These are phyloP conservation scores for Kwoniella heveanensis DNA, from an alignment of 768 basidiomycete genomes.

Conservation along the genomic window DNA sequence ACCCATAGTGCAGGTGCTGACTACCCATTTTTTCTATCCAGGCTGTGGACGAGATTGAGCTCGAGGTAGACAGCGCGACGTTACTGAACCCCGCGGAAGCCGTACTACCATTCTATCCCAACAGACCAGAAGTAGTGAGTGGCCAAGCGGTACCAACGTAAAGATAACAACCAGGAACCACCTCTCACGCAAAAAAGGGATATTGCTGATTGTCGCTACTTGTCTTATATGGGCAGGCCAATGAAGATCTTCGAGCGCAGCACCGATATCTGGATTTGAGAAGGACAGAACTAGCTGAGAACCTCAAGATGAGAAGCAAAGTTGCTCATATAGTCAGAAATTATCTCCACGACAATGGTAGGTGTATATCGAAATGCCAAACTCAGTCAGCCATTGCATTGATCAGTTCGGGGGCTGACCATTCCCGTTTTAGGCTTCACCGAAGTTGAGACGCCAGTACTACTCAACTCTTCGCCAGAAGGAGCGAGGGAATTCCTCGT, in stretches of 20 bases:
- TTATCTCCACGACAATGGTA: slow-evolving; percentile 73
- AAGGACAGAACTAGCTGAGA: slow-evolving; percentile 69
- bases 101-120: slow-evolving; percentile 81
- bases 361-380: slow-evolving; percentile 34
- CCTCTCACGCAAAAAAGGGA: too few species aligned
- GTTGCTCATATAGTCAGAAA: slow-evolving; percentile 79
- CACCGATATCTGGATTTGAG: slow-evolving; percentile 89
- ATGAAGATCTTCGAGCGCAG: slow-evolving; percentile 79
- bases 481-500: slow-evolving; percentile 93
- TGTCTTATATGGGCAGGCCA: slow-evolving; percentile 64
- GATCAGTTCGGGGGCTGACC: slow-evolving; percentile 8
- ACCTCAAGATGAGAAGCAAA: slow-evolving; percentile 76
- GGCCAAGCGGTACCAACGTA: too few species aligned
- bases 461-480: slow-evolving; percentile 89
- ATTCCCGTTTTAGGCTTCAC: slow-evolving; percentile 67
- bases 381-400: too few species aligned
- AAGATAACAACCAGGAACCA: too few species aligned
- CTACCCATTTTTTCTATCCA: slow-evolving; percentile 58
- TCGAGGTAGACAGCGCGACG: slow-evolving; percentile 69
- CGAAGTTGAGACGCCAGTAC: slow-evolving; percentile 90
- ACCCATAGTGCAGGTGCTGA: too few species aligned
- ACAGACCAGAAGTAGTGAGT: slow-evolving; percentile 72
- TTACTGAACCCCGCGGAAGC: slow-evolving; percentile 76
- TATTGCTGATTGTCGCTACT: too few species aligned
- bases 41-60: slow-evolving; percentile 73